Evolutionary conservation across 805 yeast species (phyloP).

Genomic region (Brettanomyces sp.): DNA sequence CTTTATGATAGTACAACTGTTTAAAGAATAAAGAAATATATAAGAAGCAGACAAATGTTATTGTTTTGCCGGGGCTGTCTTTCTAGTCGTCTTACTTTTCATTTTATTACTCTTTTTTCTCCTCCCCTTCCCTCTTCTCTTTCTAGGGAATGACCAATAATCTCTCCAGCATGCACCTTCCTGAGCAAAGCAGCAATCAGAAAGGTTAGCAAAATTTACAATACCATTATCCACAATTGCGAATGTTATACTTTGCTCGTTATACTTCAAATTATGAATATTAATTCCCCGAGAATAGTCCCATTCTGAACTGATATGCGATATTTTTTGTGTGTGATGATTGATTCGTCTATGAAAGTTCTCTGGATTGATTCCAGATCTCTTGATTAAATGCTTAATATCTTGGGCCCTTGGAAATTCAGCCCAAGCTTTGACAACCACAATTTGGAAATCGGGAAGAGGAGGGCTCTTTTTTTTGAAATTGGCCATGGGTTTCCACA

Average conservation of each 20-base stretch:
- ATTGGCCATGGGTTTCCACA: conserved; percentile 74
- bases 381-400: conserved; percentile 27
- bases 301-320: conserved; percentile 4
- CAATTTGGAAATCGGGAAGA: conserved; percentile 65
- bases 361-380: conserved; percentile 13
- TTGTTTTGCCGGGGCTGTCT: not conserved
- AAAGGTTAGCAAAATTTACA: conserved; percentile 50
- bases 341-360: not conserved
- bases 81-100: not conserved
- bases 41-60: too few relatives aligned
- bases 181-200: conserved; percentile 37
- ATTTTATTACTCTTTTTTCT: not conserved
- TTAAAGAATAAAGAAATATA: too few relatives aligned
- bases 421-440: conserved; percentile 41
- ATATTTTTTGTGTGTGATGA: not conserved
- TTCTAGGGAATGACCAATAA: conserved; percentile 9
- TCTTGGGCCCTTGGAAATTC: conserved; percentile 40
- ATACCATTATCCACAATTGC: conserved; percentile 74
- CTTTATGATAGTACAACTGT: too few relatives aligned
- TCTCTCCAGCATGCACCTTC: conserved; percentile 23
- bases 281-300: conserved; percentile 8
- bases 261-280: conserved; percentile 5
- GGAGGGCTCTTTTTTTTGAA: conserved; percentile 68
- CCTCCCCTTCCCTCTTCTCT: not conserved
- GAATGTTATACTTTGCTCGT: conserved; percentile 30